Evolutionary conservation across 768 basidiomycete genomes (phyloP).

Genomic region (Cystofilobasidium capitatum): DNA sequence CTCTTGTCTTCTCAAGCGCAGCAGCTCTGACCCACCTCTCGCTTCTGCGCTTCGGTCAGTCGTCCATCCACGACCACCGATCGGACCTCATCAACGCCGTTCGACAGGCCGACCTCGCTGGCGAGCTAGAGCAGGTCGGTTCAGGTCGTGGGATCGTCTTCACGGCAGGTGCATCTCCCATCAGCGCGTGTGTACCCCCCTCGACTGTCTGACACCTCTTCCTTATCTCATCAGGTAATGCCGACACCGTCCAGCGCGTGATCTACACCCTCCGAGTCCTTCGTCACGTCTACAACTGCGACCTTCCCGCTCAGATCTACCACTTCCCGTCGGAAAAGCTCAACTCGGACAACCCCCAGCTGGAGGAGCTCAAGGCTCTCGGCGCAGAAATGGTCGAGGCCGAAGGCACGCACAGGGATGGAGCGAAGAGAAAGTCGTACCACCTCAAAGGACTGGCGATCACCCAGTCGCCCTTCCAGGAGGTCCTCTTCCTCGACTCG

Average conservation of each 20-base stretch:
- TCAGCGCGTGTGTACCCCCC: neutral
- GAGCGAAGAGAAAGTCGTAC: constrained; percentile 37
- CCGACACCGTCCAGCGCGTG: constrained; percentile 35
- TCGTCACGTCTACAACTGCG: constrained; percentile 27
- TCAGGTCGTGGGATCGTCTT: constrained; percentile 40
- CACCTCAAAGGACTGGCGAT: constrained; percentile 37
- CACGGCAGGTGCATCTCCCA: constrained; percentile 37
- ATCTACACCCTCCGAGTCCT: constrained; percentile 24
- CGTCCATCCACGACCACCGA: constrained; percentile 25
- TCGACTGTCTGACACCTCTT: neutral
- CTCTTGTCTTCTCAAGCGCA: constrained; percentile 2
- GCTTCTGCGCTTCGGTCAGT: neutral
- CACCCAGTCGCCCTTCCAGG: constrained; percentile 34
- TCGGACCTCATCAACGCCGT: constrained; percentile 34
- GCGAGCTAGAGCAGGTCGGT: constrained; percentile 26
- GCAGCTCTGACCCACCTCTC: too few relatives aligned
- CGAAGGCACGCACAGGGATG: constrained; percentile 32
- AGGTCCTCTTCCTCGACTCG: constrained; percentile 42
- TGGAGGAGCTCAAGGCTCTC: constrained; percentile 20
- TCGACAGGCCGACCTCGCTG: constrained; percentile 26
- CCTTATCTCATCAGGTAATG: constrained; percentile 31
- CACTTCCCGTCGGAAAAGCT: constrained; percentile 42
- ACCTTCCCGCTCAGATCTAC: constrained; percentile 36
- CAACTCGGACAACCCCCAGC: constrained; percentile 31
- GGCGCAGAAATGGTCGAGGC: constrained; percentile 34